Conservation (phyloP, 2,329 filamentous ascomycete genomes). For the Colletotrichum destructivum region DNA sequence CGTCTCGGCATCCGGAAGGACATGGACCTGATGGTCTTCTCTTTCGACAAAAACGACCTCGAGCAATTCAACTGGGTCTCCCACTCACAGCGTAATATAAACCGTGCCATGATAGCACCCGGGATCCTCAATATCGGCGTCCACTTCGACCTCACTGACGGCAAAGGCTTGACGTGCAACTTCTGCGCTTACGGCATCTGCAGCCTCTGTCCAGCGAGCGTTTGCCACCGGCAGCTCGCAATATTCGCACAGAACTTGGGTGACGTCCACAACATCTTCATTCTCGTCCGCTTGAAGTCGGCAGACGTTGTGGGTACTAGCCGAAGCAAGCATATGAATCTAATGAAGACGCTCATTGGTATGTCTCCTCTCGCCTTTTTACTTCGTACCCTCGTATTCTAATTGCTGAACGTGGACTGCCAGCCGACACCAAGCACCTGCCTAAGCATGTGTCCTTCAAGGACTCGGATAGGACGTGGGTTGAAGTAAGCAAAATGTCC, state of each 20-base stretch:
- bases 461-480: not conserved
- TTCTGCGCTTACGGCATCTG: not conserved
- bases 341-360: not conserved
- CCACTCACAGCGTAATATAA: rapidly evolving
- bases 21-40: not conserved
- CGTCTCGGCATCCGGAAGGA: not conserved
- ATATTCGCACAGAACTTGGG: not conserved
- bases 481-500: not conserved
- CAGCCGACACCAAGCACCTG: not conserved
- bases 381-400: too few species aligned
- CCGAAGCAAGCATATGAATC: not conserved
- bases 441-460: not conserved
- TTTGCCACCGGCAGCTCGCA: not conserved
- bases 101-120: not conserved
- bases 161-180: not conserved
- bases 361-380: not conserved
- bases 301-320: not conserved
- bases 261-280: not conserved
- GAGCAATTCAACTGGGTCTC: not conserved
- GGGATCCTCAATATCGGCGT: not conserved
- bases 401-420: not conserved
- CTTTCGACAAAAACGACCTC: not conserved
- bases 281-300: not conserved
- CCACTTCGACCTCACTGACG: not conserved
- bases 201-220: rapidly evolving